Evolutionary conservation across 2,329 filamentous ascomycete species (phyloP), one percentile per base, ranked within the genome.

Genomic region (Alternaria brassicae): DNA sequence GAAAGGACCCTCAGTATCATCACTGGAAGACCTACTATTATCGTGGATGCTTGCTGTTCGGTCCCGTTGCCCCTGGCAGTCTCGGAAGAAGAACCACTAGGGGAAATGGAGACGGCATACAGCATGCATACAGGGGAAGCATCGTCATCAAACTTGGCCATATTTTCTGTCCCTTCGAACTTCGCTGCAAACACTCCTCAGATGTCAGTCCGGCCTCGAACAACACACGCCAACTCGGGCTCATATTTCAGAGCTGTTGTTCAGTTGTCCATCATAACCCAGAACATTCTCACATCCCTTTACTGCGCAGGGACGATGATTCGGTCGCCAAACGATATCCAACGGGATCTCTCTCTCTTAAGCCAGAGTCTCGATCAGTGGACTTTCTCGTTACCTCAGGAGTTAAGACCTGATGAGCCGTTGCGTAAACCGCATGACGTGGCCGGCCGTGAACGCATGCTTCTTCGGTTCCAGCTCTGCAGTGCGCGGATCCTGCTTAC

Each of bases 401-500:
- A 74, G 9, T 72, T 75, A 54, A 69, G 74, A 34, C 75, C 77
- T 36, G 61, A 71, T 45, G 60, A 17, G 36, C 23, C 53, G 36
- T 17, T 27, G 39, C 44, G 41, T 23, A 44, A 39, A 27, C 15
- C 51, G 4, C 53, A 53, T 15, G 41, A 51, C 6, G 9, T 12
- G 0, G 69, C 63, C 19, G 47, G 42, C 10, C 73, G 72, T 12
- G 72, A 78, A 52, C 70, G 74, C 10, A 55, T 72, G 49, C 54
- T 74, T 12, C 69, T 79, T 6, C 72, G 65, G 5, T 74, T 78
- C 41, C 67, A 71, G 19, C 77, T 73, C 53, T 78, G 72, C 56
- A 75, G 74, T 51, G 71, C 75, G n/a, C 73, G 67, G 41, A 79
- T 80, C n/a, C 68, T 81, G n/a, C 72, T 79, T 32, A 78, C 74